Evolutionary conservation across 768 basidiomycete species (phyloP), one percentile per base, ranked within the genome.

Genomic region (Crepidotus variabilis): DNA sequence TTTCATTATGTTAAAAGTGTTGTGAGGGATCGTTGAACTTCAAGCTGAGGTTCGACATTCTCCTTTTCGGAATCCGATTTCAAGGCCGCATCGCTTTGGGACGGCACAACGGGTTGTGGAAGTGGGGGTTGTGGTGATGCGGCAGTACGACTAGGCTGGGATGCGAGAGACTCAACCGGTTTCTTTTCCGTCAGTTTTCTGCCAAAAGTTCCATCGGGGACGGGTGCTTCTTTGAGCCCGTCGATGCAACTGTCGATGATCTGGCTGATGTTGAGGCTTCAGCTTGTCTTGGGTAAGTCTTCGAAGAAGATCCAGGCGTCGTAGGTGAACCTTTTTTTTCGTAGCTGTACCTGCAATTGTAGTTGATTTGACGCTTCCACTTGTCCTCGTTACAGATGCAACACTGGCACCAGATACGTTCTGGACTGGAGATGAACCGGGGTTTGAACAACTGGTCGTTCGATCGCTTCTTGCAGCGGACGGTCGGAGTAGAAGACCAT

Each of bases 401-500:
- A 69, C 63, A 52, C 63, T 65, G 9, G 66, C 62, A 3, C 63
- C 60, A 8, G 69, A 71, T 16, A 67, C 54, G 47, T 66, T 60
- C 0, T 58, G 50, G 14, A 60, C 58, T 49, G 60, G 62, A 4
- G 66, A 62, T 21, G 64, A 63, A 14, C 47, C 50, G 14, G 56
- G 36, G 2, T 56, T 57, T 23, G 61, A 47, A 16, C 52, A 46
- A 13, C 56, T 57, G 20, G 60, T 50, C 45, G 52, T 64, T 9
- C 70, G 69, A 0, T 61, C 47, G 1, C 67, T 66, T 5, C 72
- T 72, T 4, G 71, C 66, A 0, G 66, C 64, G 0, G 73, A 75
- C 9, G 72, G 6, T 80, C 77, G 2, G 78, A 80, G 56, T 75
- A 75, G 65, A 57, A 28, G 32, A 16, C 53, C 54, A 1, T 48